Conservation (phyloP, 768 basidiomycete species). For the Tephrocybe sp. region DNA sequence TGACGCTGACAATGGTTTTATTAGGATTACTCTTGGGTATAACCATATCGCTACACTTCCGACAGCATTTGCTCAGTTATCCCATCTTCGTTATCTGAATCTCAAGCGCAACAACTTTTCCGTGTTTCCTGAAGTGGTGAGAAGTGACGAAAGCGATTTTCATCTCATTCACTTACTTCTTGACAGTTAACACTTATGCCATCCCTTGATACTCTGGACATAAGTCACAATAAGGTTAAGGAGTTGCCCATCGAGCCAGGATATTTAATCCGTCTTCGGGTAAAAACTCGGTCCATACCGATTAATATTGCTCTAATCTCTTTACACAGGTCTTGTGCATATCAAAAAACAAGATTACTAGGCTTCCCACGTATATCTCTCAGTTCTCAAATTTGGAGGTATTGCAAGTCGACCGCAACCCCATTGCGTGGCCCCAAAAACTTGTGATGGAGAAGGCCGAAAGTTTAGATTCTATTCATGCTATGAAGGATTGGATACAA, state of each 20-base stretch:
- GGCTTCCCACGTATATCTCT: constrained; percentile 75
- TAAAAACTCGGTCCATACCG: constrained; percentile 27
- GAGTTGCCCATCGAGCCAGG: constrained; percentile 79
- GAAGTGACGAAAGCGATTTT: constrained; percentile 2
- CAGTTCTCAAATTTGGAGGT: constrained; percentile 73
- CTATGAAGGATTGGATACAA: constrained; percentile 70
- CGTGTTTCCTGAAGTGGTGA: constrained; percentile 82
- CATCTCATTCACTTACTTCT: constrained; percentile 8
- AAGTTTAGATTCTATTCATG: constrained; percentile 42
- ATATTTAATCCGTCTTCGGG: constrained; percentile 70
- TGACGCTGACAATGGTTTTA: background rate
- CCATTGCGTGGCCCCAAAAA: constrained; percentile 89
- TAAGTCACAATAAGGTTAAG: constrained; percentile 89
- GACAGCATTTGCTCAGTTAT: constrained; percentile 66
- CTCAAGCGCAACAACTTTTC: constrained; percentile 82
- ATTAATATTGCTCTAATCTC: background rate
- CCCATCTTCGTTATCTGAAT: constrained; percentile 80
- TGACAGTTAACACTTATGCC: constrained; percentile 77
- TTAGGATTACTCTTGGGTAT: constrained; percentile 81
- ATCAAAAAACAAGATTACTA: constrained; percentile 78
- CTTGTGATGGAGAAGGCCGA: constrained; percentile 43
- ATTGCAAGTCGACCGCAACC: constrained; percentile 87
- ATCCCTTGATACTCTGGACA: constrained; percentile 89
- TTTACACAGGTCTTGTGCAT: constrained; percentile 74
- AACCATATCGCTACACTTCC: constrained; percentile 83